Conservation (phyloP, 2,329 filamentous ascomycete species). For the Aspergillus cejpii region DNA sequence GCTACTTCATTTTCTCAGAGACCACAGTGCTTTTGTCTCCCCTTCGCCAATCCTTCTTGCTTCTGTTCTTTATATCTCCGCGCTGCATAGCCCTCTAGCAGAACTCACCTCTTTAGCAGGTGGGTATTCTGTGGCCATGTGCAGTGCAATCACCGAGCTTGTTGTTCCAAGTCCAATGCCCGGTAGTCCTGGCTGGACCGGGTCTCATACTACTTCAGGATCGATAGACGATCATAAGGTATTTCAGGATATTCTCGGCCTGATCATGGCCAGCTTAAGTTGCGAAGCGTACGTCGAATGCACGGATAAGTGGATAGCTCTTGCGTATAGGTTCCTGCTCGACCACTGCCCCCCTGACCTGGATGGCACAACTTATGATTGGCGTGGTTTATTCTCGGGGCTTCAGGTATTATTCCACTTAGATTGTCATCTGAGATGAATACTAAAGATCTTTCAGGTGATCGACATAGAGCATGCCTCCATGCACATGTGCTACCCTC, state of each 20-base stretch:
- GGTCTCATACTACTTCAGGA: background rate
- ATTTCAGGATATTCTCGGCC: slow-evolving; percentile 25
- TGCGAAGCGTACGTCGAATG: slow-evolving; percentile 25
- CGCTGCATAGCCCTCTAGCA: slow-evolving; percentile 18
- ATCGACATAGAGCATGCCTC: slow-evolving; percentile 30
- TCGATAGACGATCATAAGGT: slow-evolving; percentile 9
- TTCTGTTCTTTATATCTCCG: slow-evolving; percentile 26
- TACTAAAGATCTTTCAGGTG: slow-evolving; percentile 9
- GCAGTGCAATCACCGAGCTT: slow-evolving; percentile 22
- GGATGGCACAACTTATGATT: slow-evolving; percentile 13
- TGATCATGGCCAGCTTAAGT: slow-evolving; percentile 28
- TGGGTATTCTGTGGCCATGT: slow-evolving; percentile 22
- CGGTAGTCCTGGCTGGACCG: background rate
- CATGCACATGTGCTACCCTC: slow-evolving; percentile 27
- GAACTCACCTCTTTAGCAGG: slow-evolving; percentile 17
- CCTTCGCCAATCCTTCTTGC: slow-evolving; percentile 25
- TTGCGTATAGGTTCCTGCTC: slow-evolving; percentile 26
- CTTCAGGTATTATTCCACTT: slow-evolving; percentile 17
- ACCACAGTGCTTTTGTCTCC: slow-evolving; percentile 20
- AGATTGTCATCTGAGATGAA: no score
- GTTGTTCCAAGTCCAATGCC: slow-evolving; percentile 11
- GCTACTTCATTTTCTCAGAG: slow-evolving; percentile 25
- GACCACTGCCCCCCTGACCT: slow-evolving; percentile 19
- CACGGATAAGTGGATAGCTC: slow-evolving; percentile 27
- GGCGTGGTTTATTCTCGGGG: slow-evolving; percentile 23